Evolutionary conservation across 1,284 basidiomycete species (phyloP).

Genomic region (Ceratobasidium sp.): DNA sequence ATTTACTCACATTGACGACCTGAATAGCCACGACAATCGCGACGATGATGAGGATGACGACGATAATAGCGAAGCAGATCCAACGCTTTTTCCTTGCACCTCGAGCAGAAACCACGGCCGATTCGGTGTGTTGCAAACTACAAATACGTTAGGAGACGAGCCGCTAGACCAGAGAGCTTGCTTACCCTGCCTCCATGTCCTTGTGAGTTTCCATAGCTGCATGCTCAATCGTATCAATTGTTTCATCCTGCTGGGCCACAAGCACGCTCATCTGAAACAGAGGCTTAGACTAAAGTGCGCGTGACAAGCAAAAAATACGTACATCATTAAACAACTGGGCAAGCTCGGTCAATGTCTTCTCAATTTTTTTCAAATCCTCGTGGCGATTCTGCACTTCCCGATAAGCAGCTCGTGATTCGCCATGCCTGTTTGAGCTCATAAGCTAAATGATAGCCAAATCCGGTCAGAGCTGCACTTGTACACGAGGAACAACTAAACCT

Average conservation of each 20-base stretch:
- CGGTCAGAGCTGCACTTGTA: neutral
- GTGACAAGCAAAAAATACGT: conserved; percentile 38
- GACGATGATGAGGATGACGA: conserved; percentile 66
- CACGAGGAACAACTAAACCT: conserved; percentile 45
- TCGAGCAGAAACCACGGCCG: conserved; percentile 62
- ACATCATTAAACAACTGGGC: conserved; percentile 68
- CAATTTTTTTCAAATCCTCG: conserved; percentile 67
- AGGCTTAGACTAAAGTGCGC: conserved; percentile 30
- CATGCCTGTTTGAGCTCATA: conserved; percentile 65
- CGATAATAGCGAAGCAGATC: conserved; percentile 56
- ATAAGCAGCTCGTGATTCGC: conserved; percentile 65
- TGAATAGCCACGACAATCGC: conserved; percentile 70
- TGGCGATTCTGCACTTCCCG: conserved; percentile 69
- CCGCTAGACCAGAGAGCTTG: conserved; percentile 24
- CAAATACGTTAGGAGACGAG: neutral
- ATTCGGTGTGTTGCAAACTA: conserved; percentile 59
- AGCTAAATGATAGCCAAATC: conserved; percentile 52
- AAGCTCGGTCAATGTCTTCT: conserved; percentile 68
- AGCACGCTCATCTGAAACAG: conserved; percentile 59
- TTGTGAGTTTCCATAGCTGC: conserved; percentile 58
- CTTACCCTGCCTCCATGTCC: conserved; percentile 60
- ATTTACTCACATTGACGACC: conserved; percentile 52
- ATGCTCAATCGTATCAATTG: conserved; percentile 59
- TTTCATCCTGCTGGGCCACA: conserved; percentile 64
- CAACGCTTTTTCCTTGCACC: conserved; percentile 64